These are phyloP conservation scores for Castanea sativa DNA, from an alignment of 306 rosid species.

Conservation along the genomic window DNA sequence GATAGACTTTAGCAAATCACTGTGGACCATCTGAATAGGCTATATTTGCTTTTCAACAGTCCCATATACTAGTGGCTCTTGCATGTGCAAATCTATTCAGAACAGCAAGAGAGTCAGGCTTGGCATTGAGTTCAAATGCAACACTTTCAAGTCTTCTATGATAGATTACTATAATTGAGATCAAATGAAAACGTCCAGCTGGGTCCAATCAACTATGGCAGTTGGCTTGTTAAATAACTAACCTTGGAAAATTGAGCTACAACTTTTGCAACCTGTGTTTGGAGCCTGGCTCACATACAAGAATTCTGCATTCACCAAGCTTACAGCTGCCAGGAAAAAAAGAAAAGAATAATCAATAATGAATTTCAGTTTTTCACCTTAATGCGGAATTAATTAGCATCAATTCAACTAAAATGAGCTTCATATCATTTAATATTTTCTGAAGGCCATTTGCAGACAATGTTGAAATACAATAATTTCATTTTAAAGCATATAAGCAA, in stretches of 20 bases:
- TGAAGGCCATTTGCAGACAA: too few relatives aligned
- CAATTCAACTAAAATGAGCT: constrained; percentile 1
- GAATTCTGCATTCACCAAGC: constrained; percentile 42
- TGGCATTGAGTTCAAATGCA: not conserved
- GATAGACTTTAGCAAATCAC: not conserved
- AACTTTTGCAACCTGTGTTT: constrained; percentile 85
- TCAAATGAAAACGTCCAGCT: not conserved
- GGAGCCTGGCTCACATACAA: constrained; percentile 22
- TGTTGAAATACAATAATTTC: too few relatives aligned
- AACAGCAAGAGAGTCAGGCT: not conserved
- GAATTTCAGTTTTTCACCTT: not conserved
- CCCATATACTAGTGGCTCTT: not conserved
- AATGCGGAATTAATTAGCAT: constrained; percentile 12
- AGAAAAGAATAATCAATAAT: not conserved
- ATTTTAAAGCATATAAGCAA: too few relatives aligned
- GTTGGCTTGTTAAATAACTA: constrained; percentile 21
- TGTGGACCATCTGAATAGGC: not conserved
- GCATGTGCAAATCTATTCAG: not conserved
- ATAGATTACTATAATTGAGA: not conserved
- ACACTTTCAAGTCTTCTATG: not conserved
- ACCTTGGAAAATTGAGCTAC: constrained; percentile 93
- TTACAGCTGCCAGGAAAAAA: too few relatives aligned
- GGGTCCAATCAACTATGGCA: not conserved
- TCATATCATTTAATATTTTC: not conserved
- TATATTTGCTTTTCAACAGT: not conserved